Conservation (phyloP, 805 yeast genomes). For the Peterozyma toletana region DNA sequence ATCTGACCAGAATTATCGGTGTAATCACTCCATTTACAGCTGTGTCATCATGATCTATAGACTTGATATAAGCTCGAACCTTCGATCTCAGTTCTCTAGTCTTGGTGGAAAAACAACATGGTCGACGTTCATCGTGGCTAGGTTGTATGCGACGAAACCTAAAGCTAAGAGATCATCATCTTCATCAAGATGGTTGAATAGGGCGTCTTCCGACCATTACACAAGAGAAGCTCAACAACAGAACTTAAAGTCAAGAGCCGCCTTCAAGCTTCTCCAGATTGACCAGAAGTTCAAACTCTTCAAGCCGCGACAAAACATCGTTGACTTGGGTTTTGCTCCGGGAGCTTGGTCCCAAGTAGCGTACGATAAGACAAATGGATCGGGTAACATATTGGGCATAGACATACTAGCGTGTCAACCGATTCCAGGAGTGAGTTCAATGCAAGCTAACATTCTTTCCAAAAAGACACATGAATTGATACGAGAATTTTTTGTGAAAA, state of each 20-base stretch:
- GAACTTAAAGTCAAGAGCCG: slow-evolving; percentile 78
- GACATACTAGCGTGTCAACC: slow-evolving; percentile 77
- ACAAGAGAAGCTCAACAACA: slow-evolving; percentile 58
- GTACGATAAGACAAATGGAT: slow-evolving; percentile 36
- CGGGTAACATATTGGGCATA: slow-evolving; percentile 66
- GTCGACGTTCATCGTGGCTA: slow-evolving; percentile 1
- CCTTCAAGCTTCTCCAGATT: slow-evolving; percentile 76
- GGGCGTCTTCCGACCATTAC: slow-evolving; percentile 62
- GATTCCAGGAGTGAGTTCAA: slow-evolving; percentile 68
- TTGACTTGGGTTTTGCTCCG: slow-evolving; percentile 90
- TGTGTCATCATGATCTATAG: too few species aligned
- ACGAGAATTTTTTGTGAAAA: slow-evolving; percentile 36
- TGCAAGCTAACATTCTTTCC: slow-evolving; percentile 85
- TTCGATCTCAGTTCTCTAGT: slow-evolving; percentile 1
- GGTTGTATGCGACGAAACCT: slow-evolving; percentile 1
- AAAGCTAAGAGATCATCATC: slow-evolving; percentile 31
- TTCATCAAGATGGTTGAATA: slow-evolving; percentile 65
- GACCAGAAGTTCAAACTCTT: slow-evolving; percentile 59
- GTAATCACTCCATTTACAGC: too few species aligned
- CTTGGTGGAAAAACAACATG: slow-evolving; percentile 1
- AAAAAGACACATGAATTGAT: slow-evolving; percentile 53
- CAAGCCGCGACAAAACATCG: slow-evolving; percentile 43
- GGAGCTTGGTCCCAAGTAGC: slow-evolving; percentile 95
- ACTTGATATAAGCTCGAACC: too few species aligned
- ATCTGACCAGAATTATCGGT: too few species aligned